A percentile compares a stretch with the other conserved stretches of the same genome.
These are phyloP conservation scores for Lasiodiplodia sp. DNA, from an alignment of 2,329 filamentous ascomycete species.

Conservation along the genomic window DNA sequence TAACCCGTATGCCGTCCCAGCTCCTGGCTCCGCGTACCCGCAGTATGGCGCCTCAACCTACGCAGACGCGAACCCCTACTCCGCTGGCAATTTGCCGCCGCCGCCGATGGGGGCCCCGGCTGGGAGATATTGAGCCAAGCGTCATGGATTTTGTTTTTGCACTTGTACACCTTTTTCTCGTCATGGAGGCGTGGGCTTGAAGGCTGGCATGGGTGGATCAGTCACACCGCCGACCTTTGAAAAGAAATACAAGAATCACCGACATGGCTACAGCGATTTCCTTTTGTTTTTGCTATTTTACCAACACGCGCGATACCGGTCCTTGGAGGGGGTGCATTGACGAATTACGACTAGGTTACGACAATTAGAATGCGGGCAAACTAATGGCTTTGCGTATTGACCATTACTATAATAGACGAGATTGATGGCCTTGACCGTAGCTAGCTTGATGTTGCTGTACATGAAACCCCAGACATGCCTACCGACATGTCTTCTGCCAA, in stretches of 20 bases:
- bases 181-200: constrained; percentile 9
- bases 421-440: neutral
- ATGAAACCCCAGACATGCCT: too few relatives aligned
- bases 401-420: constrained; percentile 21
- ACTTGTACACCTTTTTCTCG: neutral
- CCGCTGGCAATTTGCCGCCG: constrained; percentile 44
- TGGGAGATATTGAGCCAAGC: constrained; percentile 15
- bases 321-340: neutral
- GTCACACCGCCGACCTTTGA: neutral
- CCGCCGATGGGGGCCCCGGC: constrained; percentile 46
- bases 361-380: constrained; percentile 13
- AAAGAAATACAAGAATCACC: neutral
- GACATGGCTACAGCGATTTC: neutral
- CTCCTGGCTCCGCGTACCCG: constrained; percentile 36
- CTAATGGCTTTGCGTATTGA: neutral
- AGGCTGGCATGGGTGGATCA: constrained; percentile 13
- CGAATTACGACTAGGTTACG: constrained; percentile 16
- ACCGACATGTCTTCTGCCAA: neutral
- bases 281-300: neutral
- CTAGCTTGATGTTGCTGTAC: neutral
- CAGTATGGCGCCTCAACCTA: constrained; percentile 51
- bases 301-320: constrained; percentile 11
- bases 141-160: neutral
- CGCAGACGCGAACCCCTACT: constrained; percentile 56
- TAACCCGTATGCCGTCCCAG: constrained; percentile 50